Evolutionary conservation across 805 yeast genomes (phyloP).

Genomic region (Pichia ethanolica): DNA sequence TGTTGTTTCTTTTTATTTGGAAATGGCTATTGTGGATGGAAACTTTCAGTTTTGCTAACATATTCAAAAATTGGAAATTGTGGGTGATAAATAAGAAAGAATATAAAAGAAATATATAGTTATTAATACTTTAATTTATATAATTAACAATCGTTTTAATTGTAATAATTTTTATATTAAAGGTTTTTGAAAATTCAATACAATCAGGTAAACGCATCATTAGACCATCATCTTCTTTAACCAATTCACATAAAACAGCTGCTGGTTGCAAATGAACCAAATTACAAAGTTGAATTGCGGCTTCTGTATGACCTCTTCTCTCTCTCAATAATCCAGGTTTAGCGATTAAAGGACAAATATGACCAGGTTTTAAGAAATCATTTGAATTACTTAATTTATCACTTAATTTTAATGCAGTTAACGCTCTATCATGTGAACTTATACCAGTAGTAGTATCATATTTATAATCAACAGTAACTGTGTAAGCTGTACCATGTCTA

Average conservation of each 20-base stretch:
- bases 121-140: too few relatives aligned
- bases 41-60: too few relatives aligned
- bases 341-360: slow-evolving; percentile 87
- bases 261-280: slow-evolving; percentile 77
- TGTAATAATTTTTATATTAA: slow-evolving; percentile 62
- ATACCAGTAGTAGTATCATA: slow-evolving; percentile 96
- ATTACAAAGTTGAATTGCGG: slow-evolving; percentile 83
- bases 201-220: slow-evolving; percentile 95
- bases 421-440: slow-evolving; percentile 87
- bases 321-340: slow-evolving; percentile 70
- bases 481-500: slow-evolving; percentile 95
- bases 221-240: slow-evolving; percentile 84
- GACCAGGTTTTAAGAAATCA: slow-evolving; percentile 90
- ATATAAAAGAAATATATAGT: too few relatives aligned
- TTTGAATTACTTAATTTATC: slow-evolving; percentile 44
- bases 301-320: slow-evolving; percentile 96
- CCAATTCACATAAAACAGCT: slow-evolving; percentile 92
- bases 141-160: too few relatives aligned
- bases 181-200: slow-evolving; percentile 53
- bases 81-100: too few relatives aligned
- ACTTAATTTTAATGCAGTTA: slow-evolving; percentile 71
- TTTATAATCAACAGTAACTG: slow-evolving; percentile 79
- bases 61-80: too few relatives aligned
- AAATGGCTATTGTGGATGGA: too few relatives aligned
- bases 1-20: too few relatives aligned